These are phyloP conservation scores for Fusarium keratoplasticum DNA, from an alignment of 2,329 filamentous ascomycete genomes.

Conservation along the genomic window DNA sequence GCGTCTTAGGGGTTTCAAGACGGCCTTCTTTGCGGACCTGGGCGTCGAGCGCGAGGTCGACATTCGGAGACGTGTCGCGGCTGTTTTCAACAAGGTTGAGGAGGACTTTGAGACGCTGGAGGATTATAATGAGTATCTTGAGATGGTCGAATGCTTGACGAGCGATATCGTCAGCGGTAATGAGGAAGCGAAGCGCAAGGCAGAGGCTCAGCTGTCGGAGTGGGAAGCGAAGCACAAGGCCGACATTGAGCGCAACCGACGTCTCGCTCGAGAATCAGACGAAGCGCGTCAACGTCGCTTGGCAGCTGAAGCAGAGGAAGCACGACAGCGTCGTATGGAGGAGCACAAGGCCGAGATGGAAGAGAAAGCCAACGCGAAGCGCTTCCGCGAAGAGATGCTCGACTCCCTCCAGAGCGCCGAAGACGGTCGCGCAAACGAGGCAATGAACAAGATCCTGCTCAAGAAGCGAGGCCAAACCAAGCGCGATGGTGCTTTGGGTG, in stretches of 20 bases:
- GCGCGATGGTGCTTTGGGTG: slow-evolving; percentile 51
- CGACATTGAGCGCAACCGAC: slow-evolving; percentile 72
- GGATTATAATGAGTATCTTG: slow-evolving; percentile 93
- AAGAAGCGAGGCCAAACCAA: slow-evolving; percentile 76
- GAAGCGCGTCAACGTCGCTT: slow-evolving; percentile 65
- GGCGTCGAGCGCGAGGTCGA: slow-evolving; percentile 93
- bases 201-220: slow-evolving; percentile 59
- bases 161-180: slow-evolving; percentile 84
- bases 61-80: slow-evolving; percentile 81
- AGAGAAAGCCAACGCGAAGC: slow-evolving; percentile 72
- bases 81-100: slow-evolving; percentile 87
- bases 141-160: slow-evolving; percentile 89
- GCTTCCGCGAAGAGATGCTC: slow-evolving; percentile 76
- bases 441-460: slow-evolving; percentile 71
- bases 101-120: slow-evolving; percentile 89
- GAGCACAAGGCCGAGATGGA: slow-evolving; percentile 77
- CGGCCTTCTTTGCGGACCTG: slow-evolving; percentile 91
- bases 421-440: slow-evolving; percentile 68
- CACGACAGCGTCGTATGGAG: slow-evolving; percentile 67
- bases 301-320: slow-evolving; percentile 74
- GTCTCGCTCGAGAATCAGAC: slow-evolving; percentile 66
- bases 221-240: slow-evolving; percentile 81
- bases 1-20: slow-evolving; percentile 84
- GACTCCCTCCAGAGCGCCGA: slow-evolving; percentile 74
- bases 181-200: slow-evolving; percentile 68